Percentiles rank a stretch among this genome's conserved stretches.
Evolutionary conservation across 495 filamentous ascomycete genomes (phyloP).

Genomic region (Talaromyces borbonicus): DNA sequence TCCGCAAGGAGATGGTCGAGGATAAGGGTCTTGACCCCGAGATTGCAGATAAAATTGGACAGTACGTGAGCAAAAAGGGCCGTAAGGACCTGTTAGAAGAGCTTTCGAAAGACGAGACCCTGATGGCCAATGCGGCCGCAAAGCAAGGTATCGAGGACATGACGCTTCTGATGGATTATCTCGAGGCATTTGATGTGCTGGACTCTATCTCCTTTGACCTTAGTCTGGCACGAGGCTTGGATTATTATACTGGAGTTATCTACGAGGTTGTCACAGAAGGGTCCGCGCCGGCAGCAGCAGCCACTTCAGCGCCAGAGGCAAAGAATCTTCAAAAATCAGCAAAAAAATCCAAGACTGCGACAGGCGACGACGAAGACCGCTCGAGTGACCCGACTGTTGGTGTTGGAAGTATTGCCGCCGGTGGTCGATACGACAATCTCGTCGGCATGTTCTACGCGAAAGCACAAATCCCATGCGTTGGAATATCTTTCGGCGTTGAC

Average conservation of each 20-base stretch:
- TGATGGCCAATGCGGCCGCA: constrained; percentile 58
- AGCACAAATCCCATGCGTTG: constrained; percentile 79
- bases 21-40: constrained; percentile 71
- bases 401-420: constrained; percentile 80
- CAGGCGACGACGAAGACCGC: constrained; percentile 63
- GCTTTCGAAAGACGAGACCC: constrained; percentile 50
- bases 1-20: constrained; percentile 84
- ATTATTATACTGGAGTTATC: constrained; percentile 93
- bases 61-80: constrained; percentile 64
- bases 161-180: constrained; percentile 69
- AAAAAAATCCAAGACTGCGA: constrained; percentile 39
- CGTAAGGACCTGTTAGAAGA: constrained; percentile 56
- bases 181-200: constrained; percentile 62
- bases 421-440: constrained; percentile 86
- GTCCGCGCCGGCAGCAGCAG: constrained; percentile 54
- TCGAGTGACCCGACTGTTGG: constrained; percentile 74
- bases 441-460: constrained; percentile 89
- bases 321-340: constrained; percentile 41
- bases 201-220: constrained; percentile 73
- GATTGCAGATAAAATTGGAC: constrained; percentile 77
- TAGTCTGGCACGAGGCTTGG: constrained; percentile 72
- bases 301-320: constrained; percentile 32
- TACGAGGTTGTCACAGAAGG: constrained; percentile 86
- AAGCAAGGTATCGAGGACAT: constrained; percentile 75
- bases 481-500: constrained; percentile 91